Evolutionary conservation across 805 yeast species (phyloP), one percentile per base, ranked within the genome.

Genomic region (Saturnispora mendoncae): DNA sequence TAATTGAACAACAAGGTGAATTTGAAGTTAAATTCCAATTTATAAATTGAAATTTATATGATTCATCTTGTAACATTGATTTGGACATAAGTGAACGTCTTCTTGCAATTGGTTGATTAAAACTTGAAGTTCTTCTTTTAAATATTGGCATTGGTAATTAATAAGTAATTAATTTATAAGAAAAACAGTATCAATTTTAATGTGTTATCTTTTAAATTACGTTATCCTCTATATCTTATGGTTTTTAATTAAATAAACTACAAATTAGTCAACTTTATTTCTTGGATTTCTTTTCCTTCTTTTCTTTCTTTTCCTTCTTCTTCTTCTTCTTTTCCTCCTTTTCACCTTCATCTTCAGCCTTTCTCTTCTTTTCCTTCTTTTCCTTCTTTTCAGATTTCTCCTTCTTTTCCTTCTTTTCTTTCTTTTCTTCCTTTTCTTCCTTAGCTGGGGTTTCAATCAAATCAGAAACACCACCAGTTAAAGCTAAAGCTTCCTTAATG

Each of bases 401-500:
- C 46, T 54, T 49, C 52, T 66, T 59, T 46, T 66, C 65, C 61
- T 71, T 65, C 62, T 68, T 62, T 30, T 64, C 59, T 53, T 69
- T 66, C 66, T 75, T 72, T 45, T 76, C 71, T 51, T 73, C 65
- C 64, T 73, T 69, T 52, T 69, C 67, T 62, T 74, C 68, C 61
- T 67, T 70, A 40, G 61, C 65, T 42, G 55, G 58, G 34, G 53
- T 55, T 42, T 53, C 61, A 34, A 55, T 42, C 33, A 57, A 41
- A 46, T 62, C 67, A 31, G 48, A 44, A 36, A 46, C 60, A 36
- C 46, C 58, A 34, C 72, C 76, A 39, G 69, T 64, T 57, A 82
- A 72, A 41, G 80, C 78, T 66, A 92, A 73, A 42, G 97, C 98
- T 66, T 83, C 84, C 62, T 82, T 76, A 68, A 92, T 84, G 51